Evolutionary conservation across 2,329 filamentous ascomycete species (phyloP), one percentile per base, ranked within the genome.

Genomic region (Rhexocercosporidium sp.): DNA sequence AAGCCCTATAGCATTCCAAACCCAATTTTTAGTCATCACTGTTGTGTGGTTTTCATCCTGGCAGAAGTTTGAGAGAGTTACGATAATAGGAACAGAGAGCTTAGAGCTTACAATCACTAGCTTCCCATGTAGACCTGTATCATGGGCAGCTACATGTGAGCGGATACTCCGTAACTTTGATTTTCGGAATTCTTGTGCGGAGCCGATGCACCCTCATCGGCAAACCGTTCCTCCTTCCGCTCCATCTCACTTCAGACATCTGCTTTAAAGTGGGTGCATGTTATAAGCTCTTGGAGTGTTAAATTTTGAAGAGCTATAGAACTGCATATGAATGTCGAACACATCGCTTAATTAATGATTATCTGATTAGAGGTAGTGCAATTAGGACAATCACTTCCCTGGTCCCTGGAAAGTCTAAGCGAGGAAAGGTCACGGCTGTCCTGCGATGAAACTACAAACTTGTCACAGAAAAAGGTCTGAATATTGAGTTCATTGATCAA

Each of bases 401-500:
- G 12, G 66, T 67, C 3, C 54, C 70, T 34, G 68, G 69, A 39
- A 68, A 69, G 6, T 66, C 66, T 14, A 64, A 64, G 20, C 62
- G 47, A 49, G 68, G 66, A 37, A 62, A 49, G 37, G 70, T 71
- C 11, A 71, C 70, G 4, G 63, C 70, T 16, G 66, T 71, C 2
- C 41, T 71, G 3, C 60, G 70, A 3, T 69, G 63, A n/a, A 71
- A 70, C 44, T 71, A 69, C 41, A 25, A 34, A 25, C 49, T 69
- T 27, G 70, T 71, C 31, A 53, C 47, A 22, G 68, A 70, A 47
- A 66, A 65, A 20, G 70, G 70, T 9, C 70, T 64, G 22, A 57
- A 68, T 59, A 68, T 71, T 41, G 68, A 71, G 31, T 69, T 63
- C 22, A 54, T 70, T 57, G 70, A 71, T 60, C 68, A 71, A 59